Base-by-base conservation (phyloP, 352 stramenopile species). In the Pythium oligandrum region DNA sequence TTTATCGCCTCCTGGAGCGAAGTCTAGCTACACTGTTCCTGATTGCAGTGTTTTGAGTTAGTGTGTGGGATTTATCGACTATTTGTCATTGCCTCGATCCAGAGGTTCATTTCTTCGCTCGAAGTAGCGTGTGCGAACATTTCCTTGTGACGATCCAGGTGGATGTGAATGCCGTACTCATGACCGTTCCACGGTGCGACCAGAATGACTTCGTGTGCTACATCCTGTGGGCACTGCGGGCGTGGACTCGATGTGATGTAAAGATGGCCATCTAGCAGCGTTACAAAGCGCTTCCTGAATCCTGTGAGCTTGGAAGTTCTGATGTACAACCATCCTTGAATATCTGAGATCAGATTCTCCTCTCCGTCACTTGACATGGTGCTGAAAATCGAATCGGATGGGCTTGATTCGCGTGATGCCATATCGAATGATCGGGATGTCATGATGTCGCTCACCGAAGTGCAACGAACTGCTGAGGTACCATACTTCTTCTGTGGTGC, bases 231-330 rank as follows among this genome's bases (percentile, higher is more conserved):
- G 39, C 59, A 55, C 26, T 55, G 71, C 37, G 57, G 59, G 36
- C 75, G 71, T 12, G 49, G 55, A 12, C 65, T 64, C 2, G 55
- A 64, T 43, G 65, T 58, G 34, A 88, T 44, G 6, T 55, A 68
- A 44, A 88, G 26, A 44, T 73, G 70, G 48, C 78, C 78, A 50
- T 86, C 62, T 1, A 43, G 47, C 0, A 85, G 57, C 55, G 58
- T 68, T 53, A 86, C 51, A 44, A 67, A 86, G 35, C 78, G 78
- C 63, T 78, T 83, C 63, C 78, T 85, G 65, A 65, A 86, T 9
- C 61, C 46, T 6, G 57, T 67, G 6, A 86, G 31, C 40, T 80
- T 46, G 1, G 71, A 56, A 10, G 62, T 55, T 1, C 75, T 73
- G 34, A 85, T 44, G 40, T 68, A 56, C 48, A 88, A 62, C 52